Evolutionary conservation across 108 stramenopile genomes (phyloP).

Genomic region (Cylindrotheca fusiformis): DNA sequence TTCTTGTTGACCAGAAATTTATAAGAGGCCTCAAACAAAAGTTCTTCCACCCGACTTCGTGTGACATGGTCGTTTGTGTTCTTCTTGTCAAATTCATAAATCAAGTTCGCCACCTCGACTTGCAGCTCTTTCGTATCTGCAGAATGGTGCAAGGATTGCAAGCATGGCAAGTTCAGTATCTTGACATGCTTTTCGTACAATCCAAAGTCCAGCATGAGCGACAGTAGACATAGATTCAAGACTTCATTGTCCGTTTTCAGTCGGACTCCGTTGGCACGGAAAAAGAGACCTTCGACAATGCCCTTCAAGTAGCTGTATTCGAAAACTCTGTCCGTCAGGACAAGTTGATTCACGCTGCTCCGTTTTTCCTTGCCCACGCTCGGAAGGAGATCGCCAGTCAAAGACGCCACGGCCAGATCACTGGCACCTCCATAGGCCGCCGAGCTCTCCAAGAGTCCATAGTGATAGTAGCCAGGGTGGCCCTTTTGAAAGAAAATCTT

Average conservation of each 20-base stretch:
- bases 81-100: constrained; percentile 34
- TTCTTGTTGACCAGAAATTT: constrained; percentile 34
- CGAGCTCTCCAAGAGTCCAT: constrained; percentile 18
- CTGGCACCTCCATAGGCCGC: constrained; percentile 10
- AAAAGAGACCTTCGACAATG: constrained; percentile 17
- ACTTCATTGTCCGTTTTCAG: constrained; percentile 35
- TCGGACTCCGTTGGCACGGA: constrained; percentile 8
- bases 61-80: constrained; percentile 26
- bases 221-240: constrained; percentile 23
- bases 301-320: constrained; percentile 22
- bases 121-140: constrained; percentile 30
- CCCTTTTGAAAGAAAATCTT: constrained; percentile 38
- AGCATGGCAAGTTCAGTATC: constrained; percentile 25
- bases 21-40: constrained; percentile 25
- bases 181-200: constrained; percentile 24
- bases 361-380: constrained; percentile 8
- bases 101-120: constrained; percentile 29
- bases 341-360: constrained; percentile 13
- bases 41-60: constrained; percentile 22
- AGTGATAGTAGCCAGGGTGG: constrained; percentile 28
- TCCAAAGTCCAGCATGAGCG: constrained; percentile 35
- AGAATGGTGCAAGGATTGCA: constrained; percentile 24
- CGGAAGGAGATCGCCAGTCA: constrained; percentile 10
- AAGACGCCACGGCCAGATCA: constrained; percentile 23
- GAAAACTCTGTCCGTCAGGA: constrained; percentile 28